These are phyloP conservation scores for Corymbia calophylla DNA, from an alignment of 441 rosid species.

Conservation along the genomic window DNA sequence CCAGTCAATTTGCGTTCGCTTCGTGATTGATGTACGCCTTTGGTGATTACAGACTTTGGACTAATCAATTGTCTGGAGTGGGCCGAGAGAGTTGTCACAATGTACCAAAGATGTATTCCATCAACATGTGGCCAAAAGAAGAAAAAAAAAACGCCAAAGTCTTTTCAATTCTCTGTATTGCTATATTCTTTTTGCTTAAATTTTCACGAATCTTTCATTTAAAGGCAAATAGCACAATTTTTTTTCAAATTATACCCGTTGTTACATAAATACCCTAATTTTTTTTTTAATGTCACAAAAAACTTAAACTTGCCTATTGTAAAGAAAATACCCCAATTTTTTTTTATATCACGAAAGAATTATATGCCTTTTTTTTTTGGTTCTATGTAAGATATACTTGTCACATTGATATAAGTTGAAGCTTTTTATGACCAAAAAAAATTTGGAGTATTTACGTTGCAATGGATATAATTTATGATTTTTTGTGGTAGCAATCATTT, in stretches of 20 bases:
- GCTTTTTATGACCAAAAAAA: background rate
- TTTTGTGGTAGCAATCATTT: background rate
- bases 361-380: too few relatives aligned
- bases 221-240: background rate
- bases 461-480: background rate
- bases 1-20: background rate
- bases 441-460: accelerated
- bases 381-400: too few relatives aligned
- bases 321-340: background rate
- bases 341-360: too few relatives aligned
- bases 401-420: too few relatives aligned
- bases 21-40: background rate
- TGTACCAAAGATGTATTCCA: background rate
- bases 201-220: too few relatives aligned
- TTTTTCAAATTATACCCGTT: too few relatives aligned
- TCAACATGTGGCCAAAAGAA: background rate
- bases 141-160: background rate
- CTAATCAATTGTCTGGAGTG: background rate
- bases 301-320: too few relatives aligned
- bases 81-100: background rate
- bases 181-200: background rate
- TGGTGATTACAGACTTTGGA: background rate
- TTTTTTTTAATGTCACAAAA: too few relatives aligned
- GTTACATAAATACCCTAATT: too few relatives aligned
- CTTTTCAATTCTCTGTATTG: background rate